These are phyloP conservation scores for Sanguinoderma infundibulare DNA, from an alignment of 1,284 basidiomycete genomes.

Conservation along the genomic window DNA sequence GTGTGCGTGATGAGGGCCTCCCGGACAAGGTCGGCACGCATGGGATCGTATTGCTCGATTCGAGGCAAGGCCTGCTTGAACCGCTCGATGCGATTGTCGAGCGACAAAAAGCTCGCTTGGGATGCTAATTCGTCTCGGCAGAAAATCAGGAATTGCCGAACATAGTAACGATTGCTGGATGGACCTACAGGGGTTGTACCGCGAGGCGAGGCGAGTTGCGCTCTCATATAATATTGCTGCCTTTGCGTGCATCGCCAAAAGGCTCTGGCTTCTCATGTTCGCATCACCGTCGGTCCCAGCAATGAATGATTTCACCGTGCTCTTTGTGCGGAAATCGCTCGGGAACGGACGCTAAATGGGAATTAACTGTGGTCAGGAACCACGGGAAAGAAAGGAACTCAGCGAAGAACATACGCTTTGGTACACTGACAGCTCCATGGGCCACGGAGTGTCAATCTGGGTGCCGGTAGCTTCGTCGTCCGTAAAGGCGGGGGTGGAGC, in stretches of 20 bases:
- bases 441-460: constrained; percentile 48
- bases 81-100: constrained; percentile 37
- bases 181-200: constrained; percentile 32
- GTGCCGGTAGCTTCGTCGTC: constrained; percentile 34
- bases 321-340: constrained; percentile 26
- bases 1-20: constrained; percentile 39
- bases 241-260: constrained; percentile 41
- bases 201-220: constrained; percentile 34
- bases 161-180: background rate
- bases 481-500: constrained; percentile 39
- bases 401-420: constrained; percentile 26
- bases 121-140: constrained; percentile 24
- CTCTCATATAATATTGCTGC: constrained; percentile 42
- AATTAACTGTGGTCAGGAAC: background rate
- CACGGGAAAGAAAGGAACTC: background rate
- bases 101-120: constrained; percentile 32
- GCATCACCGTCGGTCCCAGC: constrained; percentile 29
- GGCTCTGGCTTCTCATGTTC: constrained; percentile 27
- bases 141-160: constrained; percentile 4
- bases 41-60: constrained; percentile 20
- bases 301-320: constrained; percentile 39
- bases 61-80: constrained; percentile 33
- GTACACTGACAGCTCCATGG: constrained; percentile 40
- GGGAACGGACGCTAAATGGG: constrained; percentile 26
- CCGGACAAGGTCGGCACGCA: constrained; percentile 26